A percentile compares a stretch with the other conserved stretches of the same genome.
Conservation (phyloP, 1,284 basidiomycete species). For the Entoloma clypeatum region DNA sequence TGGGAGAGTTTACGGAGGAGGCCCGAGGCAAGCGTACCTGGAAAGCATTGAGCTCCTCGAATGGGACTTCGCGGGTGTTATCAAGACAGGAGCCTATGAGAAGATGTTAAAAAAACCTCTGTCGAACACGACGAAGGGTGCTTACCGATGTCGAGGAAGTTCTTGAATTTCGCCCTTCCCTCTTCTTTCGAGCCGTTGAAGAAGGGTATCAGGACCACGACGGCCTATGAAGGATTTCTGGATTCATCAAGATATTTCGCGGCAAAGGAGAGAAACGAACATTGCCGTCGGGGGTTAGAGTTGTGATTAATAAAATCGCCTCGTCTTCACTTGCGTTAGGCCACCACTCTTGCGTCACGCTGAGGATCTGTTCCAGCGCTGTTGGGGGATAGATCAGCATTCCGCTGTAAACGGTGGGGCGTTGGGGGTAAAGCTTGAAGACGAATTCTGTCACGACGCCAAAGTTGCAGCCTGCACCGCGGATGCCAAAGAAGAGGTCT, state of each 20-base stretch:
- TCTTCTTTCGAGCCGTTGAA: slow-evolving; percentile 18
- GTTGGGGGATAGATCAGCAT: slow-evolving; percentile 32
- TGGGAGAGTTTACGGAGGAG: neutral
- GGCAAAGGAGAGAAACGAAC: slow-evolving; percentile 8
- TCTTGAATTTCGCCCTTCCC: slow-evolving; percentile 17
- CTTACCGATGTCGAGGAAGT: slow-evolving; percentile 13
- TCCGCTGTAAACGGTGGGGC: slow-evolving; percentile 40
- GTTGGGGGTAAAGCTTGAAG: slow-evolving; percentile 46
- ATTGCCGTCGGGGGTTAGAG: slow-evolving; percentile 29
- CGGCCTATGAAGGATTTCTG: slow-evolving; percentile 3
- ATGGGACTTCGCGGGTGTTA: slow-evolving; percentile 40
- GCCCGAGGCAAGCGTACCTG: slow-evolving; percentile 18
- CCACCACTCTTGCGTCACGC: slow-evolving; percentile 33
- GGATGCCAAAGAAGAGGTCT: slow-evolving; percentile 57
- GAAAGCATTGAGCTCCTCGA: slow-evolving; percentile 39
- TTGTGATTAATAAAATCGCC: slow-evolving; percentile 31
- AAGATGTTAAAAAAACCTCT: slow-evolving; percentile 1
- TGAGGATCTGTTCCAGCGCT: slow-evolving; percentile 33
- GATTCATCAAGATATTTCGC: too few species aligned
- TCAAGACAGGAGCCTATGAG: slow-evolving; percentile 38
- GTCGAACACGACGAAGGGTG: neutral
- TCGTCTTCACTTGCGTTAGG: slow-evolving; percentile 32
- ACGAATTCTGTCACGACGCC: slow-evolving; percentile 55
- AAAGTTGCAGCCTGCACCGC: slow-evolving; percentile 57
- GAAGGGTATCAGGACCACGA: slow-evolving; percentile 7